These are phyloP conservation scores for Aspergillus diversus DNA, from an alignment of 495 filamentous ascomycete species.

Conservation along the genomic window DNA sequence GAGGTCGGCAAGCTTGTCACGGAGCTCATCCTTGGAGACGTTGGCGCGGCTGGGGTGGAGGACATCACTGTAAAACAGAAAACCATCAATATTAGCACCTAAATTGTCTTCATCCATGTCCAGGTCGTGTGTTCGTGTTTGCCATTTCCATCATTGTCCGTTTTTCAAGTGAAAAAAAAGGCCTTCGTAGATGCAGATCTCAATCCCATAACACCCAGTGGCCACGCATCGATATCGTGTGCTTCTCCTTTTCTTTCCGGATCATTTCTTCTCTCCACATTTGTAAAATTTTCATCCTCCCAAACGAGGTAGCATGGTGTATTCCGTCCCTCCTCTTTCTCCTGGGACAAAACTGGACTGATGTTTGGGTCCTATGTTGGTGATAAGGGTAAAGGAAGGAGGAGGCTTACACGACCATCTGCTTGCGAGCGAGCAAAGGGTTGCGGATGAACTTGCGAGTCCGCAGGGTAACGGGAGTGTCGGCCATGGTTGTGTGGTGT, in stretches of 20 bases:
- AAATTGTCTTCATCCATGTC: neutral
- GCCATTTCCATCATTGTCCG: too few species aligned
- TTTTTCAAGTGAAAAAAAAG: too few species aligned
- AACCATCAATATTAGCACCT: constrained; percentile 32
- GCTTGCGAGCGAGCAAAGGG: constrained; percentile 95
- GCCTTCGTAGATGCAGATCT: too few species aligned
- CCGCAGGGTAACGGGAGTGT: constrained; percentile 90
- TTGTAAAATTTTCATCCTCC: too few species aligned
- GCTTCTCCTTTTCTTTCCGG: too few species aligned
- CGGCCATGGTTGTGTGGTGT: constrained; percentile 76
- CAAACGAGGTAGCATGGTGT: too few species aligned
- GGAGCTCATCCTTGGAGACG: constrained; percentile 98
- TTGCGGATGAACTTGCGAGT: constrained; percentile 99
- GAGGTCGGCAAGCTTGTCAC: constrained; percentile 86
- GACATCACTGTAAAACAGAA: constrained; percentile 73
- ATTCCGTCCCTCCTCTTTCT: constrained; percentile 8
- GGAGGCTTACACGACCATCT: constrained; percentile 98
- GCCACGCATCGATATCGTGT: too few species aligned
- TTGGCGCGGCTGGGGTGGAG: constrained; percentile 98
- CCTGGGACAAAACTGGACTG: neutral
- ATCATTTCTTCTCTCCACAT: too few species aligned
- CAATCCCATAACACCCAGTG: too few species aligned
- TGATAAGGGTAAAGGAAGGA: constrained; percentile 6
- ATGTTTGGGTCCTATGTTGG: neutral
- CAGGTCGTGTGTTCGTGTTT: too few species aligned